Evolutionary conservation across 441 rosid species (phyloP).

Genomic region (Pelargonium australe): DNA sequence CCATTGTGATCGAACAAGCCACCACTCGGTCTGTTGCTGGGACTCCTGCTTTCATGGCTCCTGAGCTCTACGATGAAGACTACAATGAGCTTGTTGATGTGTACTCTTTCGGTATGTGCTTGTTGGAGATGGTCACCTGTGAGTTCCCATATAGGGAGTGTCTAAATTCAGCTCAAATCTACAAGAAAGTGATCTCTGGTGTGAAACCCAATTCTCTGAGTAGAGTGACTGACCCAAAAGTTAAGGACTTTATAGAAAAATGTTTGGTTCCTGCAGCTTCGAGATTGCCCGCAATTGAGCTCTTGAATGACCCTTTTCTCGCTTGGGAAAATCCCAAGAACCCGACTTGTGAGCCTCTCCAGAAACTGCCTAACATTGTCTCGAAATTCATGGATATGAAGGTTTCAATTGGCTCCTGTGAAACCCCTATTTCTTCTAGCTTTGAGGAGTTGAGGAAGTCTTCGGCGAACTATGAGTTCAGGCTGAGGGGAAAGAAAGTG

Average conservation of each 20-base stretch:
- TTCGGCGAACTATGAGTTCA: background rate
- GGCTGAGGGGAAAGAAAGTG: conserved; percentile 1
- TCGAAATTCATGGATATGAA: background rate
- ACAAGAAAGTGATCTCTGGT: conserved; percentile 1
- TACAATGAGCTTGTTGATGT: conserved; percentile 3
- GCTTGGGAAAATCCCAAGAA: background rate
- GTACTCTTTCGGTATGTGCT: background rate
- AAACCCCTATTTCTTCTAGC: background rate
- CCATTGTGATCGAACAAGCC: conserved; percentile 3
- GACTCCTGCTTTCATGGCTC: conserved; percentile 8
- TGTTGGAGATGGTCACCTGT: conserved; percentile 9
- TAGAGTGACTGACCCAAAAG: conserved; percentile 2
- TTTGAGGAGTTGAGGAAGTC: background rate
- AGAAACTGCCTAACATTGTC: background rate
- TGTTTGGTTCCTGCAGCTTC: background rate
- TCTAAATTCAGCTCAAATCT: background rate
- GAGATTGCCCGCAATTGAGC: background rate
- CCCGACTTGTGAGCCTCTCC: background rate
- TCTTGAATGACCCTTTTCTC: conserved; percentile 8
- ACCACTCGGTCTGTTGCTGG: conserved; percentile 2
- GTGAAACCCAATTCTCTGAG: background rate
- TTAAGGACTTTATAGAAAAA: background rate
- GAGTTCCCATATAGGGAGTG: conserved; percentile 8
- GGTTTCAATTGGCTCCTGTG: background rate
- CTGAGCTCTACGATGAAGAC: conserved; percentile 1